A percentile compares a stretch with the other conserved stretches of the same genome.
These are phyloP conservation scores for Apiospora marii DNA, from an alignment of 2,329 filamentous ascomycete species.

Conservation along the genomic window DNA sequence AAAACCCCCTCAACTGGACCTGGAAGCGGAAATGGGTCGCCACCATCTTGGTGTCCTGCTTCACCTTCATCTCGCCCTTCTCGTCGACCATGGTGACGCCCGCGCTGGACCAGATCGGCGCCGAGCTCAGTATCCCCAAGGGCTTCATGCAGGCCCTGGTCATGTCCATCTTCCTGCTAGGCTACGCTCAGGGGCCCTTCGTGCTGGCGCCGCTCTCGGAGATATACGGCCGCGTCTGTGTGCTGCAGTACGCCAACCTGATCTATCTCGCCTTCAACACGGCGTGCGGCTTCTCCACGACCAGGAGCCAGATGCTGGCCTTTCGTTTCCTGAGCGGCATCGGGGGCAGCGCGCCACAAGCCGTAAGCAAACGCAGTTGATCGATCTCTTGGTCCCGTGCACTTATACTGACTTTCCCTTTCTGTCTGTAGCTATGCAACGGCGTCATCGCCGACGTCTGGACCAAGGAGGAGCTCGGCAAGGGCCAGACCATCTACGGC, in stretches of 20 bases:
- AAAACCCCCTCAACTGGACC: slow-evolving; percentile 57
- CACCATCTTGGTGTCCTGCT: slow-evolving; percentile 47
- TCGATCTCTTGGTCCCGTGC: not conserved
- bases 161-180: slow-evolving; percentile 57
- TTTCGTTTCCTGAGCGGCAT: slow-evolving; percentile 59
- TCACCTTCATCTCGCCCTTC: slow-evolving; percentile 64
- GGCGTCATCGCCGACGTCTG: slow-evolving; percentile 53
- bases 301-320: slow-evolving; percentile 52
- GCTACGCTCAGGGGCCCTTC: slow-evolving; percentile 55
- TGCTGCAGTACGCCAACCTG: slow-evolving; percentile 56
- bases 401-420: slow-evolving; percentile 55
- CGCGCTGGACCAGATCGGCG: slow-evolving; percentile 51
- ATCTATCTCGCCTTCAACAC: slow-evolving; percentile 59
- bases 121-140: slow-evolving; percentile 52
- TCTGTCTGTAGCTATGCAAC: slow-evolving; percentile 50
- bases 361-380: slow-evolving; percentile 44
- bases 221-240: slow-evolving; percentile 50
- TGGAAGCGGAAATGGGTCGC: slow-evolving; percentile 44
- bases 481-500: slow-evolving; percentile 51
- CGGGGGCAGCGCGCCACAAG: slow-evolving; percentile 51
- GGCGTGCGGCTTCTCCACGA: slow-evolving; percentile 56
- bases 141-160: slow-evolving; percentile 50
- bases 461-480: slow-evolving; percentile 48
- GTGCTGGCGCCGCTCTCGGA: slow-evolving; percentile 47
- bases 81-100: slow-evolving; percentile 61